Evolutionary conservation across 345 rosid genomes (phyloP).

Genomic region (Mangifera indica): DNA sequence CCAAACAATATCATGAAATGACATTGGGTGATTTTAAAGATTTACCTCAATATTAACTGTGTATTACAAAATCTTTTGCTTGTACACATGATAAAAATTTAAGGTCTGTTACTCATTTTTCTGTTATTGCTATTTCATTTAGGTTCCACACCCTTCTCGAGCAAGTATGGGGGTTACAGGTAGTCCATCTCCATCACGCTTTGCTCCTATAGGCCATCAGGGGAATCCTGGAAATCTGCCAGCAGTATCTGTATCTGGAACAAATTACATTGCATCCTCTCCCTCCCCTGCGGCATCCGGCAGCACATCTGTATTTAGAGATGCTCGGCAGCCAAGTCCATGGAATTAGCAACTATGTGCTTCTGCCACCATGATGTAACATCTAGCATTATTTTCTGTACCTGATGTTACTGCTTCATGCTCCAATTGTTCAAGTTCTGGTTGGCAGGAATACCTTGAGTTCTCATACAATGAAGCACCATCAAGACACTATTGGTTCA

Average conservation of each 20-base stretch:
- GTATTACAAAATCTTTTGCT: conserved; percentile 1
- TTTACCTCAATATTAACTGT: background rate
- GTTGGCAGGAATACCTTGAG: background rate
- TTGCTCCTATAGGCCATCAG: conserved; percentile 50
- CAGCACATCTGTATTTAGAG: conserved; percentile 80
- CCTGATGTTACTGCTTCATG: background rate
- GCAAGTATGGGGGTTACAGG: conserved; percentile 41
- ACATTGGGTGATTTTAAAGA: background rate
- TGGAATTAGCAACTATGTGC: conserved; percentile 49
- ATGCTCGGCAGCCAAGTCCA: conserved; percentile 73
- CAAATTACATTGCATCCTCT: conserved; percentile 73
- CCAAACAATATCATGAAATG: background rate
- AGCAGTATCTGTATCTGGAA: conserved; percentile 72
- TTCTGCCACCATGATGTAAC: background rate
- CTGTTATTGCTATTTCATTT: conserved; percentile 13
- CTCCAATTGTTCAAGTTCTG: background rate
- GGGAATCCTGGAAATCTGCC: conserved; percentile 48
- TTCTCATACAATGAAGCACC: background rate
- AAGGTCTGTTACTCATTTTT: conserved; percentile 3
- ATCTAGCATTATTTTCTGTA: background rate
- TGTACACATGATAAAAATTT: background rate
- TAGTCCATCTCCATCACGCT: conserved; percentile 86
- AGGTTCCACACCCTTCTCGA: conserved; percentile 63
- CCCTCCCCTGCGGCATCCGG: conserved; percentile 97
- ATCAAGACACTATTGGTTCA: background rate